Conservation (phyloP, 2,329 filamentous ascomycete species). For the Phyllachora maydis region DNA sequence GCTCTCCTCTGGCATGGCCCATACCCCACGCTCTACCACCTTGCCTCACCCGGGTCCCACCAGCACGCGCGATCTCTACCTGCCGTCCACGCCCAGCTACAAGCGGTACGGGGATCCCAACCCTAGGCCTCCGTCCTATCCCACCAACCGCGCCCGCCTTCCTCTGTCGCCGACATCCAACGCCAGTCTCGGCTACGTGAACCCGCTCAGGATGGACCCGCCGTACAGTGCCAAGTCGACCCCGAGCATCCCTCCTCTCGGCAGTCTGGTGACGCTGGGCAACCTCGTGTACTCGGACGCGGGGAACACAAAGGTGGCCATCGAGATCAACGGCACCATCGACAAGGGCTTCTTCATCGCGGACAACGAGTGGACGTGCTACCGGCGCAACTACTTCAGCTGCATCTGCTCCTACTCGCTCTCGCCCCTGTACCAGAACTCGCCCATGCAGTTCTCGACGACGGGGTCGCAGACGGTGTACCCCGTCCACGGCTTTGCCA, state of each 20-base stretch:
- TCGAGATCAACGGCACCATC: conserved; percentile 60
- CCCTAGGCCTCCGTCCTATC: conserved; percentile 29
- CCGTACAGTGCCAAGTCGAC: conserved; percentile 17
- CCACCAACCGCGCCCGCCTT: conserved; percentile 23
- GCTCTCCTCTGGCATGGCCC: conserved; percentile 33
- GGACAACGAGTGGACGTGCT: conserved; percentile 80
- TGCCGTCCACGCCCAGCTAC: conserved; percentile 26
- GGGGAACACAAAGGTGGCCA: conserved; percentile 30
- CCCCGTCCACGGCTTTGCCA: conserved; percentile 54
- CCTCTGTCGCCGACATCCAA: conserved; percentile 31
- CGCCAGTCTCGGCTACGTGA: conserved; percentile 21
- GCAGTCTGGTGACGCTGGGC: conserved; percentile 27
- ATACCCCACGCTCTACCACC: conserved; percentile 30
- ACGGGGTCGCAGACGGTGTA: conserved; percentile 31
- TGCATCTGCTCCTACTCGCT: conserved; percentile 64
- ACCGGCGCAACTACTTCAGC: conserved; percentile 78
- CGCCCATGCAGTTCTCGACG: conserved; percentile 28
- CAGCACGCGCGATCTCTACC: conserved; percentile 32
- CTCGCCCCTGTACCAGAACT: conserved; percentile 15
- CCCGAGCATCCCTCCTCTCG: conserved; percentile 30
- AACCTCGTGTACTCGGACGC: conserved; percentile 40
- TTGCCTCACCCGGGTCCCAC: conserved; percentile 31
- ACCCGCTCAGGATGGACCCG: conserved; percentile 28
- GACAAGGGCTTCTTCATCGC: conserved; percentile 76
- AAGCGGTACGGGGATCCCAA: conserved; percentile 28